Percentiles rank a stretch among this genome's conserved stretches.
These are phyloP conservation scores for Fonsecaea multimorphosa DNA, from an alignment of 2,329 filamentous ascomycete species.

Conservation along the genomic window DNA sequence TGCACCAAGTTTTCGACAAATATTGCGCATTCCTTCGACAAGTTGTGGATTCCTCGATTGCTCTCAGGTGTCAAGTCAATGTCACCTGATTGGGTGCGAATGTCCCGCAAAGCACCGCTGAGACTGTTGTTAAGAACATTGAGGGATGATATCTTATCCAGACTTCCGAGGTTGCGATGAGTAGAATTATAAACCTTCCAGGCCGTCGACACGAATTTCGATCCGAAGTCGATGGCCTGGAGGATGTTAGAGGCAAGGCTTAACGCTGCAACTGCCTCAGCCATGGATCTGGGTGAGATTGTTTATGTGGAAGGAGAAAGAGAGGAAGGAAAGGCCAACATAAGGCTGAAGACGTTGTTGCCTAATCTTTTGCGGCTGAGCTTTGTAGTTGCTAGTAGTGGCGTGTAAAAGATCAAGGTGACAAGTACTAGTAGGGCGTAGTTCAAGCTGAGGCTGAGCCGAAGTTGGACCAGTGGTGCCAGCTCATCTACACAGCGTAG, in stretches of 20 bases:
- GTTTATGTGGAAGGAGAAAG: background rate
- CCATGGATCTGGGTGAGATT: background rate
- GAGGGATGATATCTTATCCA: background rate
- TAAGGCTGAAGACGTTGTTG: background rate
- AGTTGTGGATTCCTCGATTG: background rate
- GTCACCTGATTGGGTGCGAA: background rate
- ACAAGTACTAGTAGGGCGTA: too few relatives aligned
- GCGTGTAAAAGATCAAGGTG: too few relatives aligned
- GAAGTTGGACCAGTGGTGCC: too few relatives aligned
- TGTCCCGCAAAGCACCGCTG: background rate
- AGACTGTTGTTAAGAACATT: background rate
- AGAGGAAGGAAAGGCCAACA: background rate
- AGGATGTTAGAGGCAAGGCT: constrained; percentile 11
- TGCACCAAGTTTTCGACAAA: background rate
- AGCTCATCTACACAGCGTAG: too few relatives aligned
- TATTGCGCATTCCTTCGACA: background rate
- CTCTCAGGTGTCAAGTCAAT: background rate
- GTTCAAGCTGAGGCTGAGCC: too few relatives aligned
- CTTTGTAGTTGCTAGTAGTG: too few relatives aligned
- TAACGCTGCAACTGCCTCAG: constrained; percentile 3
- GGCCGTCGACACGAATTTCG: constrained; percentile 5
- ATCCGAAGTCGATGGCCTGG: constrained; percentile 18
- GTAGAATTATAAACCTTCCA: background rate
- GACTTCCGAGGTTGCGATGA: background rate
- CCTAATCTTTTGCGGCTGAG: background rate